Base-by-base conservation (phyloP, 2,329 filamentous ascomycete species). In the Paraphaeosphaeria sporulosa region DNA sequence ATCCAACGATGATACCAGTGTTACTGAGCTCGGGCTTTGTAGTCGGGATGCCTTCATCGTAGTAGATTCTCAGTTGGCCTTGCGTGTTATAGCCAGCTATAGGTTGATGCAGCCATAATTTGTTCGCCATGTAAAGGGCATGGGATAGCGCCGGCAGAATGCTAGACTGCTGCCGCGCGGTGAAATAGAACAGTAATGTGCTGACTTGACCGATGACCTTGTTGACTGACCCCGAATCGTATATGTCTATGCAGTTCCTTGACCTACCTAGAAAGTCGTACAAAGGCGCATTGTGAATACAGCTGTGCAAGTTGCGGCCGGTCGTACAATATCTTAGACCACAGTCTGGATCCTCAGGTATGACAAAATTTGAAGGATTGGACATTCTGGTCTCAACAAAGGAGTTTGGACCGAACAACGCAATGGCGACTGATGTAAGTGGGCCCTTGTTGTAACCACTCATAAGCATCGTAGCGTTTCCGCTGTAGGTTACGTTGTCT, bases 391-490 rank as follows among this genome's bases (percentile, higher is more conserved):
- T 6, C 2, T 25, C 61, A 3, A 65, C 40, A 25, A 57, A 65
- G 17, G 63, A 65, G 27, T 46, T 47, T 5, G 43, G 42, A 15
- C 61, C 61, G 40, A 65, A 65, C 8, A 65, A 50, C 15, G 63
- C 61, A 2, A 63, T 43, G 36, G 56, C 48, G 15, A 65, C 27
- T 21, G 53, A 23, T 10, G 49, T 15, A 7, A 65, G 59, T 4
- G 63, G 63, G 15, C 55, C 52, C 49, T 57, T 52, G 48, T 55
- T 58, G 36, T 54, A 5, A 3, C 34, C 17, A 2, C 25, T 15
- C 3, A 52, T 47, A 13, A 55, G 21, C 36, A 40, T 40, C 4
- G 43, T 44, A 8, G 27, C 38, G 42, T 63, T 58, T n/a, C 55
- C 54, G 13, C 34, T 17, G 30, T 57, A 36, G 10, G 53, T 58